These are phyloP conservation scores for Aspergillus sp. DNA, from an alignment of 2,329 filamentous ascomycete genomes.

Conservation along the genomic window DNA sequence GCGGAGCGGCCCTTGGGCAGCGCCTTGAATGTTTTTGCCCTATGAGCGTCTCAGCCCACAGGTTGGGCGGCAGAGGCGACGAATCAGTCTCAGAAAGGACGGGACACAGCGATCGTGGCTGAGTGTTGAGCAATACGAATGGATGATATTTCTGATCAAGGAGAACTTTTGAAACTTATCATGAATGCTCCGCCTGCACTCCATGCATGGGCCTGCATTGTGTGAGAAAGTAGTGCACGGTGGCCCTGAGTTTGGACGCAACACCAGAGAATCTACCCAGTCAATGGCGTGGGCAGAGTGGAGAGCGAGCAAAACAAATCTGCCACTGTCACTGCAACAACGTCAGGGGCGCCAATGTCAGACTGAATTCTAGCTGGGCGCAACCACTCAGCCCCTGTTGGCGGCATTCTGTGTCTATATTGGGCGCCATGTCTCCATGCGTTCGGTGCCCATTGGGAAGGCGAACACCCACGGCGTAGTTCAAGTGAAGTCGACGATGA, in stretches of 20 bases:
- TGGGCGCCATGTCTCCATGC: slow-evolving; percentile 13
- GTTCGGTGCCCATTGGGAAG: slow-evolving; percentile 10
- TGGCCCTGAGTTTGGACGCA: slow-evolving; percentile 7
- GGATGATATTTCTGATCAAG: slow-evolving; percentile 14
- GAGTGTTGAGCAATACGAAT: slow-evolving; percentile 14
- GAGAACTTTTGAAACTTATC: slow-evolving; percentile 12
- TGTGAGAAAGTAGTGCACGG: background rate
- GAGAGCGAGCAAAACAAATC: background rate
- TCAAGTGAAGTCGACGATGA: slow-evolving; percentile 11
- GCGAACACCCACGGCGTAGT: background rate
- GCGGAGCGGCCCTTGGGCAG: slow-evolving; percentile 21
- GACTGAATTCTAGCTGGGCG: background rate
- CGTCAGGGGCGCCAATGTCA: slow-evolving; percentile 2
- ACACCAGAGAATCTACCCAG: background rate
- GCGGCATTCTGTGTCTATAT: slow-evolving; percentile 9
- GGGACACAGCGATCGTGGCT: slow-evolving; percentile 17
- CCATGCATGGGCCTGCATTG: background rate
- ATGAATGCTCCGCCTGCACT: slow-evolving; percentile 1
- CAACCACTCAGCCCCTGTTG: slow-evolving; percentile 12
- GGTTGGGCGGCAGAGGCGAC: slow-evolving; percentile 25
- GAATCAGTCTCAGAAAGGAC: slow-evolving; percentile 19
- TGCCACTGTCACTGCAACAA: slow-evolving; percentile 2
- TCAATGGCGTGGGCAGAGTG: background rate
- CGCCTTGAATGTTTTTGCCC: slow-evolving; percentile 18
- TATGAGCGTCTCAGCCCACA: slow-evolving; percentile 20